These are phyloP conservation scores for Leccinum truebloodii DNA, from an alignment of 768 basidiomycete genomes.

Conservation along the genomic window DNA sequence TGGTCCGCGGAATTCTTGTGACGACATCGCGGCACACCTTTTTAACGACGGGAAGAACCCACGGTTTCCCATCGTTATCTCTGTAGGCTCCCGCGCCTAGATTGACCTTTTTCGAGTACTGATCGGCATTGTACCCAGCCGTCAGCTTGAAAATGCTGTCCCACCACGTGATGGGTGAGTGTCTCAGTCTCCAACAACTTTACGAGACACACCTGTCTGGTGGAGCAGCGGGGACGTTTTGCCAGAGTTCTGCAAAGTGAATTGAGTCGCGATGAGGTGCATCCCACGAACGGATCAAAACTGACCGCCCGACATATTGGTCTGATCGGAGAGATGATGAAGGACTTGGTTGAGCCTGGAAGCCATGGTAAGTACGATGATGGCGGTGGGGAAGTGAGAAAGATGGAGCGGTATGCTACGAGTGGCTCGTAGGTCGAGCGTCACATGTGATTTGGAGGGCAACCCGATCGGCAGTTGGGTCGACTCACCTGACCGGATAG, in stretches of 20 bases:
- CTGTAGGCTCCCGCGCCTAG: slow-evolving; percentile 93
- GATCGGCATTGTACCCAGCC: slow-evolving; percentile 83
- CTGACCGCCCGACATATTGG: slow-evolving; percentile 57
- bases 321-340: slow-evolving; percentile 47
- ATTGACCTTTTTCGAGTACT: slow-evolving; percentile 78
- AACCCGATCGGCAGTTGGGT: neutral
- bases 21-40: slow-evolving; percentile 52
- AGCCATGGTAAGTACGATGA: slow-evolving; percentile 41
- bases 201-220: slow-evolving; percentile 65
- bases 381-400: neutral
- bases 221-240: slow-evolving; percentile 76
- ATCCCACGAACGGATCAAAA: slow-evolving; percentile 11
- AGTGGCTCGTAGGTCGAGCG: neutral
- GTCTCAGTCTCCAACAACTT: neutral
- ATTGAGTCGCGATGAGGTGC: neutral
- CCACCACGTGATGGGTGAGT: slow-evolving; percentile 10
- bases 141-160: slow-evolving; percentile 88
- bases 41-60: slow-evolving; percentile 90
- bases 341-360: slow-evolving; percentile 61
- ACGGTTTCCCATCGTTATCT: slow-evolving; percentile 84
- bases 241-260: slow-evolving; percentile 63
- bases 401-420: neutral
- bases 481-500: neutral
- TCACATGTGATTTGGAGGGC: slow-evolving; percentile 23
- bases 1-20: neutral